These are phyloP conservation scores for Apiotrichum montevideense DNA, from an alignment of 1,284 basidiomycete species.

Conservation along the genomic window DNA sequence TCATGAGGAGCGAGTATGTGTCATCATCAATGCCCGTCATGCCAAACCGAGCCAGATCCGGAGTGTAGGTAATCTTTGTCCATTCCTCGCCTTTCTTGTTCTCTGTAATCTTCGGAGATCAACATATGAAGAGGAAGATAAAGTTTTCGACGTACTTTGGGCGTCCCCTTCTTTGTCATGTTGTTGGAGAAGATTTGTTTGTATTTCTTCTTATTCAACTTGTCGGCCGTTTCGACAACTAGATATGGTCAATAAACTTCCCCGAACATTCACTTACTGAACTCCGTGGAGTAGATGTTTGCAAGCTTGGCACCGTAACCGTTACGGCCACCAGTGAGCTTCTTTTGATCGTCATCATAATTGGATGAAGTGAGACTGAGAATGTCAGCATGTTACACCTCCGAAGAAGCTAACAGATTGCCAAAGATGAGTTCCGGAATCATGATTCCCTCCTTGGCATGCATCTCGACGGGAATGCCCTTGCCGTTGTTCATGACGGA, in stretches of 20 bases:
- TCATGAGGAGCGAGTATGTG: slow-evolving; percentile 80
- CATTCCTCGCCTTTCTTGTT: slow-evolving; percentile 81
- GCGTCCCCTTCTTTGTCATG: slow-evolving; percentile 79
- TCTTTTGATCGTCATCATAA: slow-evolving; percentile 98
- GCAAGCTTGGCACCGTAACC: slow-evolving; percentile 98
- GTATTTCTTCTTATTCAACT: slow-evolving; percentile 81
- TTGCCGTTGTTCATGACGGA: slow-evolving; percentile 93
- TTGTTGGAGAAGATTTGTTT: slow-evolving; percentile 92
- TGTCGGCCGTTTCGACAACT: slow-evolving; percentile 89
- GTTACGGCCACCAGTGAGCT: slow-evolving; percentile 96
- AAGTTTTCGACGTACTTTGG: slow-evolving; percentile 52
- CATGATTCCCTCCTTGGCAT: slow-evolving; percentile 86
- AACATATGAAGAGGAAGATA: no score
- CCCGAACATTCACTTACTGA: slow-evolving; percentile 50
- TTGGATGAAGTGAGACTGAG: slow-evolving; percentile 79
- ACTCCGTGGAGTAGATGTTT: slow-evolving; percentile 97
- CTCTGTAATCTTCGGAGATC: slow-evolving; percentile 62
- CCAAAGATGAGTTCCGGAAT: slow-evolving; percentile 99
- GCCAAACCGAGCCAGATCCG: slow-evolving; percentile 85
- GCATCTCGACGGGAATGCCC: slow-evolving; percentile 96
- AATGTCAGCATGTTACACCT: slow-evolving; percentile 11
- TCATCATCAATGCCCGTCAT: slow-evolving; percentile 91
- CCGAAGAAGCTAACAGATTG: slow-evolving; percentile 54
- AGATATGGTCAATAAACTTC: background rate
- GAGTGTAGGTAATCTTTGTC: slow-evolving; percentile 91